Percentiles rank a stretch among this genome's conserved stretches.
These are phyloP conservation scores for Naganishia liquefaciens DNA, from an alignment of 1,284 basidiomycete species.

Conservation along the genomic window DNA sequence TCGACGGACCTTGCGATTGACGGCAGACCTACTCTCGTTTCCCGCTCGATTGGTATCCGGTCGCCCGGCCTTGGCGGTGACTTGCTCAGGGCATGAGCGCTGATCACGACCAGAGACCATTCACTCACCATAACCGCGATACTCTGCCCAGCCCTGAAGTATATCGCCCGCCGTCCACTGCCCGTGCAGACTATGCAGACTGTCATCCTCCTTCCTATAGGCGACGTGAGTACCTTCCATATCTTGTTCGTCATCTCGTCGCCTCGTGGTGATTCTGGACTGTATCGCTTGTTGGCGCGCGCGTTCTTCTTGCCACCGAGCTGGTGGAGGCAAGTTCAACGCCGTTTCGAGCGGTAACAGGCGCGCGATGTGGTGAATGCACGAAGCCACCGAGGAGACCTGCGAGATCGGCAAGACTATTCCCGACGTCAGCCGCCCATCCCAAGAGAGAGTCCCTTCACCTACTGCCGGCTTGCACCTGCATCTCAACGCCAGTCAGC, in stretches of 20 bases:
- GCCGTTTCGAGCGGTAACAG: slow-evolving; percentile 76
- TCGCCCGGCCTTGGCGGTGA: slow-evolving; percentile 84
- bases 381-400: slow-evolving; percentile 75
- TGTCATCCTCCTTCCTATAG: slow-evolving; percentile 61
- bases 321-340: slow-evolving; percentile 57
- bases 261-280: slow-evolving; percentile 38
- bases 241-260: slow-evolving; percentile 54
- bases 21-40: slow-evolving; percentile 69
- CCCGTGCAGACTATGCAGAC: slow-evolving; percentile 57
- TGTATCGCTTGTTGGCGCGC: slow-evolving; percentile 2
- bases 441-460: slow-evolving; percentile 16
- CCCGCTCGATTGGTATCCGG: slow-evolving; percentile 85
- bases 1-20: neutral
- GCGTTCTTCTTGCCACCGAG: slow-evolving; percentile 49
- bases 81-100: slow-evolving; percentile 35
- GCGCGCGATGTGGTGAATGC: slow-evolving; percentile 67
- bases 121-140: slow-evolving; percentile 64
- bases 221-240: slow-evolving; percentile 35
- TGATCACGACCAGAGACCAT: slow-evolving; percentile 12
- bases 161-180: slow-evolving; percentile 63
- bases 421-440: slow-evolving; percentile 14
- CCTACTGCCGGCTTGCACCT: slow-evolving; percentile 58
- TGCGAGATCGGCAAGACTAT: slow-evolving; percentile 84
- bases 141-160: slow-evolving; percentile 70
- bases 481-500: slow-evolving; percentile 73